A percentile compares a stretch with the other conserved stretches of the same genome.
These are phyloP conservation scores for Luffa acutangula DNA, from an alignment of 306 rosid species.

Conservation along the genomic window DNA sequence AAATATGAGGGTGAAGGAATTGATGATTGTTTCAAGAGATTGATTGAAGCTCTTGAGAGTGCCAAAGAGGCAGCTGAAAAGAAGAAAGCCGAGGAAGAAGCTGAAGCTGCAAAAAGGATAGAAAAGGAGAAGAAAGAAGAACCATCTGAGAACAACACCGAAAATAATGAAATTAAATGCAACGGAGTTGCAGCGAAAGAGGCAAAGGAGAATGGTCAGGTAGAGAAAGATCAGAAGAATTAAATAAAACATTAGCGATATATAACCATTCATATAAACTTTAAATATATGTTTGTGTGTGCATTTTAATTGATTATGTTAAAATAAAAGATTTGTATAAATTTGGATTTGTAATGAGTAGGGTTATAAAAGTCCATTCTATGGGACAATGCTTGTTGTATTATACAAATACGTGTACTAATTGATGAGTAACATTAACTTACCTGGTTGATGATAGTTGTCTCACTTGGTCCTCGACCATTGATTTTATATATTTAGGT, in stretches of 20 bases:
- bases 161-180: neutral
- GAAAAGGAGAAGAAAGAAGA: neutral
- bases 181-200: neutral
- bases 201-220: neutral
- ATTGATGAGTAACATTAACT: too few species aligned
- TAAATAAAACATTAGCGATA: neutral
- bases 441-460: too few species aligned
- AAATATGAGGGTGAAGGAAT: constrained; percentile 22
- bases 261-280: neutral
- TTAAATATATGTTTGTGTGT: neutral
- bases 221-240: neutral
- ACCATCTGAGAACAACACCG: neutral
- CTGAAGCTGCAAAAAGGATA: neutral
- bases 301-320: neutral
- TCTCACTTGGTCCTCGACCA: too few species aligned
- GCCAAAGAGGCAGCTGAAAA: constrained; percentile 22
- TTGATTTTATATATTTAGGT: too few species aligned
- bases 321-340: neutral
- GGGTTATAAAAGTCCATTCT: too few species aligned
- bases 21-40: constrained; percentile 20
- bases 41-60: constrained; percentile 47
- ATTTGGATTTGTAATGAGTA: too few species aligned
- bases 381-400: too few species aligned
- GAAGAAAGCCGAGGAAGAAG: constrained; percentile 23
- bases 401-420: too few species aligned